phyloP scores from a whole-genome alignment of 1,284 basidiomycete genomes.

The Apiotrichum gamsii region DNA sequence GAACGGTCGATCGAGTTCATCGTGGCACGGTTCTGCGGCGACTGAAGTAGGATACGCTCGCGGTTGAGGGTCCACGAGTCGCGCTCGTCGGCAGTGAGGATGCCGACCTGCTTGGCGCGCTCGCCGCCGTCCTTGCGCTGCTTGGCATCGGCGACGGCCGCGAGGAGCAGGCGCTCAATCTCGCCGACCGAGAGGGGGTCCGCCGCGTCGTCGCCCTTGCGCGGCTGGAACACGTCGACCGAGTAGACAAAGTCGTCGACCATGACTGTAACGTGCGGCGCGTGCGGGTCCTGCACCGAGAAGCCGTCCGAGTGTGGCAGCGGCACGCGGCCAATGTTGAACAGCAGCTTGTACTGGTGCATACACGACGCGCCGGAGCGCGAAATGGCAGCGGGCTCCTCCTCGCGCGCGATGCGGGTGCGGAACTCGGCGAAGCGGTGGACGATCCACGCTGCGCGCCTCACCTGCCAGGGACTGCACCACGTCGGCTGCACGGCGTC shows the following conservation, averaged over 20 bases:
- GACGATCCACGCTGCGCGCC: constrained; percentile 76
- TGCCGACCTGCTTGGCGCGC: constrained; percentile 58
- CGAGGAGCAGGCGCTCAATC: constrained; percentile 63
- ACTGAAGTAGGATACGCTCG: constrained; percentile 61
- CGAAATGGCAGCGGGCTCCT: constrained; percentile 53
- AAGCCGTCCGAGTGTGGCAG: constrained; percentile 60
- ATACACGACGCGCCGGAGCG: constrained; percentile 55
- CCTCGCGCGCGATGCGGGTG: constrained; percentile 52
- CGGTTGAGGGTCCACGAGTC: constrained; percentile 79
- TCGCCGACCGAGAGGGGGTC: constrained; percentile 49
- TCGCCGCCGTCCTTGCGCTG: constrained; percentile 55
- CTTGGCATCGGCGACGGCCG: constrained; percentile 64
- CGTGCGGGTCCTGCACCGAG: constrained; percentile 52
- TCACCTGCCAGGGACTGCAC: constrained; percentile 74
- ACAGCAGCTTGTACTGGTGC: constrained; percentile 59
- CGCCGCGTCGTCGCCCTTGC: constrained; percentile 44
- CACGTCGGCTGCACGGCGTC: constrained; percentile 47
- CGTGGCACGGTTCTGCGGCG: constrained; percentile 58
- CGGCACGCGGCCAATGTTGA: constrained; percentile 71
- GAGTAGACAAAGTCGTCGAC: constrained; percentile 77
- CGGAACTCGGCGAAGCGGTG: constrained; percentile 75
- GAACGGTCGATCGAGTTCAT: constrained; percentile 64
- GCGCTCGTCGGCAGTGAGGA: constrained; percentile 71
- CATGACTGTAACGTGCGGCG: constrained; percentile 64
- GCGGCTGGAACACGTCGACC: constrained; percentile 57